Evolutionary conservation across 371 early-diverging fungal species (phyloP).

Genomic region (Funneliformis caledonium): DNA sequence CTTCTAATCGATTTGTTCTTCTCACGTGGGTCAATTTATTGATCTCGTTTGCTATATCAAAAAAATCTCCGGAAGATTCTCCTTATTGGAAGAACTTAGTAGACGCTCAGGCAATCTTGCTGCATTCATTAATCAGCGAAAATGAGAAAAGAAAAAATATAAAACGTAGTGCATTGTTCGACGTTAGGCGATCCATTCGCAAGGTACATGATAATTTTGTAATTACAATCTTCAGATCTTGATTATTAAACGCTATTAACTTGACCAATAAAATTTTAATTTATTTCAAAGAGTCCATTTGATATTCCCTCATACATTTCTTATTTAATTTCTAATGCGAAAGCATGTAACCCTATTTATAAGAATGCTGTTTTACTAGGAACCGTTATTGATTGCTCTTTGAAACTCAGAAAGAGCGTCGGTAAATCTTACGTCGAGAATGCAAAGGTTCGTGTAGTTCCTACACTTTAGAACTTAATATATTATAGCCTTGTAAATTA

Average conservation of each 20-base stretch:
- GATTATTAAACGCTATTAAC: not conserved
- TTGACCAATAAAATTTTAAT: slow-evolving; percentile 3
- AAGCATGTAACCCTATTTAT: slow-evolving; percentile 54
- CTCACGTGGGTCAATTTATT: slow-evolving; percentile 65
- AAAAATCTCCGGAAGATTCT: slow-evolving; percentile 43
- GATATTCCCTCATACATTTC: slow-evolving; percentile 57
- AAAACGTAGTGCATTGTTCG: slow-evolving; percentile 58
- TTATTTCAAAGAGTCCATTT: slow-evolving; percentile 46
- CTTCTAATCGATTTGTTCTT: slow-evolving; percentile 62
- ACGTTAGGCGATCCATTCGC: slow-evolving; percentile 64
- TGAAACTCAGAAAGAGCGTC: slow-evolving; percentile 54
- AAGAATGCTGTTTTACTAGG: slow-evolving; percentile 65
- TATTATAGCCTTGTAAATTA: not conserved
- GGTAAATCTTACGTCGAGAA: slow-evolving; percentile 33
- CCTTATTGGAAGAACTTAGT: slow-evolving; percentile 49
- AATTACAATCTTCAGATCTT: not conserved
- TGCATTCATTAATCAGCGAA: slow-evolving; percentile 57
- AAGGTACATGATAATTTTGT: slow-evolving; percentile 41
- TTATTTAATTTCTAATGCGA: slow-evolving; percentile 51
- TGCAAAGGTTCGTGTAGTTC: slow-evolving; percentile 13
- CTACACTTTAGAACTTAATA: not conserved
- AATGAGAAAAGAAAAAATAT: slow-evolving; percentile 43
- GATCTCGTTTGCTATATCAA: slow-evolving; percentile 49
- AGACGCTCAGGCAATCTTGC: slow-evolving; percentile 59
- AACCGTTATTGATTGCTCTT: slow-evolving; percentile 59